A percentile compares a stretch with the other conserved stretches of the same genome.
Conservation (phyloP, 1,284 basidiomycete genomes). For the Papiliotrema laurentii region DNA sequence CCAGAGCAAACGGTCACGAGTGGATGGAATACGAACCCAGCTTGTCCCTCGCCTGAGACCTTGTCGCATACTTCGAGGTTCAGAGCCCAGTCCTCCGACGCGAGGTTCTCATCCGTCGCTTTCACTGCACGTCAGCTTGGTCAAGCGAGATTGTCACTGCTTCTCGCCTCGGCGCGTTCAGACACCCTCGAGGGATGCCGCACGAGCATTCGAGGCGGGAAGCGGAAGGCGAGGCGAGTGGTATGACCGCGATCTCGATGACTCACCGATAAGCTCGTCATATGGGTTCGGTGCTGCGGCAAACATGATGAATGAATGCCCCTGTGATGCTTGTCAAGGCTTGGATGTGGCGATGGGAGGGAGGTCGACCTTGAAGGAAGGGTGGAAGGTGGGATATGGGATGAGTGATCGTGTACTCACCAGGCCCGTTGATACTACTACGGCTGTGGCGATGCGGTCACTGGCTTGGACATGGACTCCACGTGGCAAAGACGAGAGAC, state of each 20-base stretch:
- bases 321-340: neutral
- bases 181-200: too few species aligned
- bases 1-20: conserved; percentile 1
- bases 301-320: conserved; percentile 51
- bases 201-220: too few species aligned
- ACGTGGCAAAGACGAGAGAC: too few species aligned
- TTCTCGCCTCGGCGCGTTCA: too few species aligned
- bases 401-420: neutral
- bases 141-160: too few species aligned
- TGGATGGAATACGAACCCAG: conserved; percentile 58
- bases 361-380: neutral
- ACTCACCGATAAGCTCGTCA: conserved; percentile 88
- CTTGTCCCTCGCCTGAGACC: conserved; percentile 77
- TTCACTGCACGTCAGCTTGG: conserved; percentile 61
- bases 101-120: conserved; percentile 91
- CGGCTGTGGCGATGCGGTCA: neutral
- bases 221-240: neutral
- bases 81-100: conserved; percentile 92
- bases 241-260: neutral
- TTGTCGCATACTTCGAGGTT: conserved; percentile 96
- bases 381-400: neutral
- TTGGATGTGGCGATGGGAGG: neutral
- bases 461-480: too few species aligned
- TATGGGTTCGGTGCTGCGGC: conserved; percentile 64
- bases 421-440: neutral